Conservation (phyloP, 352 stramenopile genomes). For the Globisporangium takayamanum region DNA sequence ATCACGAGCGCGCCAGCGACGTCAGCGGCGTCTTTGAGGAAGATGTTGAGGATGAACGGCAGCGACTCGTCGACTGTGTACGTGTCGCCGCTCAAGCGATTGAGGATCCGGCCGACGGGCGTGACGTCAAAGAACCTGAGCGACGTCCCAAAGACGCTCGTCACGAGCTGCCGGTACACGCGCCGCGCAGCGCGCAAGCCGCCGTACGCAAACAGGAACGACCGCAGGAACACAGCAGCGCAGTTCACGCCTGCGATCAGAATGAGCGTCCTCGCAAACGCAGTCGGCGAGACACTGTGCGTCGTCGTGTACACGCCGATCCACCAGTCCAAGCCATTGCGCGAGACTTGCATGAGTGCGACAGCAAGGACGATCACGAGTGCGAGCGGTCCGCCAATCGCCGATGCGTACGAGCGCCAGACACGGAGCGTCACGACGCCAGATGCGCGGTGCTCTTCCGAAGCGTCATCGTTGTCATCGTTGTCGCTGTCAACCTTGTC, state of each 20-base stretch:
- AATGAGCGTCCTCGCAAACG: conserved; percentile 54
- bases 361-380: conserved; percentile 44
- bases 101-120: conserved; percentile 63
- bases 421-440: conserved; percentile 46
- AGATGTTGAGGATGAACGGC: conserved; percentile 87
- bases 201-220: conserved; percentile 82
- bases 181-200: conserved; percentile 58
- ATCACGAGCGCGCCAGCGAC: conserved; percentile 67
- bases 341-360: conserved; percentile 68
- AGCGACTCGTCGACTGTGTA: conserved; percentile 84
- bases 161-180: conserved; percentile 53
- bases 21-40: conserved; percentile 74
- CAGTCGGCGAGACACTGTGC: conserved; percentile 31
- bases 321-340: conserved; percentile 80
- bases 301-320: conserved; percentile 74
- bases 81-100: conserved; percentile 73
- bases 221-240: conserved; percentile 58
- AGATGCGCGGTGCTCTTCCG: conserved; percentile 58
- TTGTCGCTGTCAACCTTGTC: background rate
- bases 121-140: conserved; percentile 69
- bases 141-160: conserved; percentile 44
- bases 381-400: conserved; percentile 45
- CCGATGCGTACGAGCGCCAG: conserved; percentile 51
- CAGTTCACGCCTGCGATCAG: conserved; percentile 68
- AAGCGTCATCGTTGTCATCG: background rate